Evolutionary conservation across 768 basidiomycete species (phyloP).

Genomic region (Aureoboletus auriporus): DNA sequence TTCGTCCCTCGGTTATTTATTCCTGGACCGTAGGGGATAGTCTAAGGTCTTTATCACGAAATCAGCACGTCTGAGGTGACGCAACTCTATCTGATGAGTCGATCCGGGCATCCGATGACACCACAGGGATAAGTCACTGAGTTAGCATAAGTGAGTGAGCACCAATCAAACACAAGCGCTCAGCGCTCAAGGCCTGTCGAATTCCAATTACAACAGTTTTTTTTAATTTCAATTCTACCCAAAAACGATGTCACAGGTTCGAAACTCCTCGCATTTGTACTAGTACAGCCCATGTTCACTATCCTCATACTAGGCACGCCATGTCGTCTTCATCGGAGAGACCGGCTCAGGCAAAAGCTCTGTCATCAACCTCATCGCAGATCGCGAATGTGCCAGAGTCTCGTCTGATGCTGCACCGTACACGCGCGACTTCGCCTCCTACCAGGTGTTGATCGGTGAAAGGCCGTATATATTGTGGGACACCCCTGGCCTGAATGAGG

Average conservation of each 20-base stretch:
- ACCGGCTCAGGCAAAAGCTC: conserved; percentile 37
- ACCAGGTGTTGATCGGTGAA: conserved; percentile 21
- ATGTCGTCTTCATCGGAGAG: conserved; percentile 36
- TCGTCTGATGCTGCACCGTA: conserved; percentile 29
- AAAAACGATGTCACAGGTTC: too few species aligned
- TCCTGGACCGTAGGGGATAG: too few species aligned
- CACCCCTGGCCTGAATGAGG: conserved; percentile 28
- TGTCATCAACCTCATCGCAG: conserved; percentile 38
- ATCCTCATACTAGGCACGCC: conserved; percentile 14
- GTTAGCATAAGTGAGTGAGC: too few species aligned
- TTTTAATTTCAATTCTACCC: too few species aligned
- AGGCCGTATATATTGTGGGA: conserved; percentile 26
- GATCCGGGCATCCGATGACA: neutral
- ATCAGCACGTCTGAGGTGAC: neutral
- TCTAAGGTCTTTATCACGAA: neutral
- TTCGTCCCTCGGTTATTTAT: too few species aligned
- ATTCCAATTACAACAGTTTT: neutral
- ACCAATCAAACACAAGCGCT: too few species aligned
- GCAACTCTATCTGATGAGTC: neutral
- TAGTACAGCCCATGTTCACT: neutral
- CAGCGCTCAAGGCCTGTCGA: neutral
- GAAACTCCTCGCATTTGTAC: too few species aligned
- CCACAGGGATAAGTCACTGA: too few species aligned
- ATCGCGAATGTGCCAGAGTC: conserved; percentile 15
- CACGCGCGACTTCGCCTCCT: conserved; percentile 24